These are phyloP conservation scores for Postia placenta DNA, from an alignment of 768 basidiomycete genomes.

Conservation along the genomic window DNA sequence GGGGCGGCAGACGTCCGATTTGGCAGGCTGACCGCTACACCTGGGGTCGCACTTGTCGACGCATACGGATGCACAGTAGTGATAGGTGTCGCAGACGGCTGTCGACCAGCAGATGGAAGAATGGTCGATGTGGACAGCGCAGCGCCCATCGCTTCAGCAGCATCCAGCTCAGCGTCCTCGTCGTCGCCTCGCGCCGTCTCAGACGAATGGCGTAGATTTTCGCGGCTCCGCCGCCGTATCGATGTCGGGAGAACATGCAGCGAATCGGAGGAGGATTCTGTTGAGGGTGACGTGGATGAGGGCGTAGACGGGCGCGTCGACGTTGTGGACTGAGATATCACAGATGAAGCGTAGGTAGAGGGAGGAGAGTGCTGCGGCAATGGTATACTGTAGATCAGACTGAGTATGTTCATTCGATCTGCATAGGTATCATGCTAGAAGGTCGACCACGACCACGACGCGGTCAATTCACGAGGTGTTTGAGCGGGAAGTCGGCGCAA, in stretches of 20 bases:
- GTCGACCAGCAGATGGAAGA: constrained; percentile 3
- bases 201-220: constrained; percentile 3
- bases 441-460: not conserved
- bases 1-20: constrained; percentile 7
- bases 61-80: constrained; percentile 16
- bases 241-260: not conserved
- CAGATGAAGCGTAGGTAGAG: constrained; percentile 40
- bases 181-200: constrained; percentile 4
- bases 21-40: not conserved
- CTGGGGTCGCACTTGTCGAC: not conserved
- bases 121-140: constrained; percentile 1
- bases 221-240: constrained; percentile 7
- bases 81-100: not conserved
- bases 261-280: constrained; percentile 4
- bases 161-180: constrained; percentile 1
- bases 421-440: constrained; percentile 89
- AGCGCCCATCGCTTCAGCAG: constrained; percentile 3
- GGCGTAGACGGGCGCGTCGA: constrained; percentile 48
- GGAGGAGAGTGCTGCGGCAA: constrained; percentile 62
- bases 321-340: constrained; percentile 41
- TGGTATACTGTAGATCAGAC: constrained; percentile 83
- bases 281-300: constrained; percentile 40
- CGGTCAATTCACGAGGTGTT: not conserved
- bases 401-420: constrained; percentile 89
- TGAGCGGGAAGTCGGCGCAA: constrained; percentile 9